phyloP scores from a whole-genome alignment of 495 filamentous ascomycete genomes.

The Aspergillus kassunensis region DNA sequence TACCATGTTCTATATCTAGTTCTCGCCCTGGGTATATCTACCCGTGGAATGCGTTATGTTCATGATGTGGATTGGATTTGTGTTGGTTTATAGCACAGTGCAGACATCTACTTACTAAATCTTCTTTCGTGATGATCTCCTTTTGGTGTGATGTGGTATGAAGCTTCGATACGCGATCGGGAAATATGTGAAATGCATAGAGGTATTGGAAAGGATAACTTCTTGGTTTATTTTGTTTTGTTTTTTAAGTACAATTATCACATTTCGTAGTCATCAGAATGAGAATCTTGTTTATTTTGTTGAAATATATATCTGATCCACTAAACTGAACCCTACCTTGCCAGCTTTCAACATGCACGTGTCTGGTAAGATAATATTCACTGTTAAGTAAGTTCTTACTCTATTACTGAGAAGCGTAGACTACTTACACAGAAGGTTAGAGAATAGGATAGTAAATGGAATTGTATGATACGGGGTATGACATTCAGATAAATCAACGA shows the following conservation, averaged over 20 bases:
- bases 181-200: neutral
- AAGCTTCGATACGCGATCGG: neutral
- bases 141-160: no score
- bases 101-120: neutral
- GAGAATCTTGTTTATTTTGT: neutral
- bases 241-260: no score
- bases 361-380: no score
- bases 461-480: slow-evolving; percentile 2
- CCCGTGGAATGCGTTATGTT: neutral
- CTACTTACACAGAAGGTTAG: neutral
- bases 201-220: no score
- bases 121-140: no score
- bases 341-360: no score
- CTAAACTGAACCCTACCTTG: no score
- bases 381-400: no score
- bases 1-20: slow-evolving; percentile 75
- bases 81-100: neutral
- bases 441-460: neutral
- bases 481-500: neutral
- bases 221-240: no score
- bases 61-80: neutral
- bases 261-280: neutral
- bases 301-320: neutral
- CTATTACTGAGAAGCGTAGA: no score
- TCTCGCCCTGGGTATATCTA: no score